Evolutionary conservation across 192 early-diverging fungal genomes (phyloP), one percentile per base, ranked within the genome.

Genomic region (Coemansia biformis): DNA sequence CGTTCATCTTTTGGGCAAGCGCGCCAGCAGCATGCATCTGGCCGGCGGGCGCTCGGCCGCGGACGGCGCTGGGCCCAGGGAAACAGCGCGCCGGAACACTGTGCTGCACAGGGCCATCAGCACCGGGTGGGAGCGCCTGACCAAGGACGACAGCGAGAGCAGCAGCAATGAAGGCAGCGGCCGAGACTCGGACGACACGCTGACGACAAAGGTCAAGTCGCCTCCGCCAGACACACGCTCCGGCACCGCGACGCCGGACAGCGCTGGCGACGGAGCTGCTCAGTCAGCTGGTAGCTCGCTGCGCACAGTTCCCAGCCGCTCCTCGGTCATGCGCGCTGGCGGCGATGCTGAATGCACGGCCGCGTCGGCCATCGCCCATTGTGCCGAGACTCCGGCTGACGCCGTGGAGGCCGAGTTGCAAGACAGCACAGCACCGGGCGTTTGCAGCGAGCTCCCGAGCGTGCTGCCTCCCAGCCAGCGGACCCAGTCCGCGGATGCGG

Each of bases 151-250:
- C 31, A 34, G 53, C 54, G 33, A n/a, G 24, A 43, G 57, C n/a
- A 42, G 46, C 51, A 53, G 44, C 39, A 53, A 55, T 38, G 36
- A 60, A 40, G 44, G 54, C 59, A 63, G 48, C 39, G 55, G 52
- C 8, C 56, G 52, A 4, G 70, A 74, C 43, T 74, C 70, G 10
- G 70, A 74, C 50, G 63, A 61, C 35, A 74, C 70, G 22, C 49
- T 74, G 32, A 59, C 59, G 29, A 9, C 29, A 10, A 30, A 10
- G 29, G 29, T 1, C 29, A 30, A 30, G 29, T 5, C 8, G 29
- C 1, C 4, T 1, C 5, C 29, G 8, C 8, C 29, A 3, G 29
- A 30, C 5, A 10, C 29, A 6, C 3, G 24, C 24, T 26, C 24
- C n/a, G 14, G 8, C n/a, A 23, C 18, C 10, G 31, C 17, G 32